phyloP scores from a whole-genome alignment of 2,329 filamentous ascomycete species.

The Ascochyta lentis region DNA sequence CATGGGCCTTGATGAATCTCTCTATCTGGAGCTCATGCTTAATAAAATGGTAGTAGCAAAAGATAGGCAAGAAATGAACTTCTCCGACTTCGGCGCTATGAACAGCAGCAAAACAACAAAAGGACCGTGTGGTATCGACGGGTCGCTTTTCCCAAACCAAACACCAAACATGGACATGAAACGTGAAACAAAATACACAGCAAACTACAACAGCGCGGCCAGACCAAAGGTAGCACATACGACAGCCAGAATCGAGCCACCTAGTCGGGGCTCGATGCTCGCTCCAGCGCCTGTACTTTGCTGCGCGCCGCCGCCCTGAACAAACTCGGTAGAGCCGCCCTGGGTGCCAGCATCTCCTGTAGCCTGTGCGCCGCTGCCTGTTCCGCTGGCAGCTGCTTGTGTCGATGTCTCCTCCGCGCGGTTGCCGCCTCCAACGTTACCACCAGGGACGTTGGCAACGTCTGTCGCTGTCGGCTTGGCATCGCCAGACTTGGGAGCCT shows the following conservation, averaged over 20 bases:
- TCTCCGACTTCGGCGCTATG: not conserved
- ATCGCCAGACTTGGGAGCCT: conserved; percentile 47
- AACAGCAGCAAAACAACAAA: not conserved
- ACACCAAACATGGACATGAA: conserved; percentile 17
- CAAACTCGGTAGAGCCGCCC: conserved; percentile 25
- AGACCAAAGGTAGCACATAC: conserved; percentile 43
- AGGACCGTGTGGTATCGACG: conserved; percentile 4
- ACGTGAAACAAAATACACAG: not conserved
- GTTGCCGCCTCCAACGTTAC: conserved; percentile 59
- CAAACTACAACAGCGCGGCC: conserved; percentile 27
- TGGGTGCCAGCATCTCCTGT: conserved; percentile 5
- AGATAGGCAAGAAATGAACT: not conserved
- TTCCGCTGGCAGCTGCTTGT: conserved; percentile 14
- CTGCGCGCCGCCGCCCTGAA: conserved; percentile 31
- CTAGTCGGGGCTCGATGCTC: conserved; percentile 33
- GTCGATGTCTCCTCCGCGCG: conserved; percentile 37
- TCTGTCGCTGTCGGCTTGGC: conserved; percentile 35
- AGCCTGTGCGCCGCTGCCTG: conserved; percentile 18
- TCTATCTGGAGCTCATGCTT: too few species aligned
- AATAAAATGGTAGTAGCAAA: not conserved
- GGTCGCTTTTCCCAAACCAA: conserved; percentile 4
- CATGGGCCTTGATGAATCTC: too few species aligned
- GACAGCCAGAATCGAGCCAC: conserved; percentile 44
- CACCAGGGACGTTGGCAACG: conserved; percentile 62
- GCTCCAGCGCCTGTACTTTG: conserved; percentile 25